Evolutionary conservation across 2,329 filamentous ascomycete species (phyloP).

Genomic region (Leptographium flavum): DNA sequence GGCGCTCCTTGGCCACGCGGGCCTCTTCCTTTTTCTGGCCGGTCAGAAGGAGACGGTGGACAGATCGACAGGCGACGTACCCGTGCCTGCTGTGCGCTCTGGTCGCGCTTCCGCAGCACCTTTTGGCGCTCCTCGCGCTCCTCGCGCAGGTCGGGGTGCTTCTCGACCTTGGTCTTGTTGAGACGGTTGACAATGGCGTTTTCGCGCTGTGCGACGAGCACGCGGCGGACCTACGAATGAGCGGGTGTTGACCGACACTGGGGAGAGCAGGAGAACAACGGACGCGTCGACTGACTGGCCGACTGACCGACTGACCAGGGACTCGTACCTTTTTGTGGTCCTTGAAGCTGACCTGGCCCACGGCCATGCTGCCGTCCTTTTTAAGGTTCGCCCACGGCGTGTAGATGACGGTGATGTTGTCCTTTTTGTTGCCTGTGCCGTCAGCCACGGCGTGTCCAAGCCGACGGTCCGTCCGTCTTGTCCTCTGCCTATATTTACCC

Average conservation of each 20-base stretch:
- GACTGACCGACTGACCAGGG: background rate
- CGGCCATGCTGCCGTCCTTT: slow-evolving; percentile 92
- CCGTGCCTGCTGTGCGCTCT: slow-evolving; percentile 44
- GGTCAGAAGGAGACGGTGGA: background rate
- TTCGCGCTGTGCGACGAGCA: slow-evolving; percentile 67
- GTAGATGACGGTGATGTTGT: slow-evolving; percentile 93
- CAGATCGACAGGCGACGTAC: slow-evolving; percentile 32
- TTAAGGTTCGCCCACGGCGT: slow-evolving; percentile 91
- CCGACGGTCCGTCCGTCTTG: background rate
- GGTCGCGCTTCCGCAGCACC: slow-evolving; percentile 58
- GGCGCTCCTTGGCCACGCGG: slow-evolving; percentile 59
- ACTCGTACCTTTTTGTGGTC: slow-evolving; percentile 57
- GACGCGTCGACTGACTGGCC: too few relatives aligned
- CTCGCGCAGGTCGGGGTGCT: slow-evolving; percentile 66
- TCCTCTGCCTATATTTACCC: slow-evolving; percentile 40
- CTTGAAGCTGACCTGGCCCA: slow-evolving; percentile 89
- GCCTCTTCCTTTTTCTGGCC: slow-evolving; percentile 63
- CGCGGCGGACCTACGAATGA: slow-evolving; percentile 50
- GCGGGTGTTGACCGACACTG: too few relatives aligned
- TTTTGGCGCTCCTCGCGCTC: slow-evolving; percentile 68
- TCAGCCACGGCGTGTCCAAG: background rate
- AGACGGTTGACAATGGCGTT: slow-evolving; percentile 93
- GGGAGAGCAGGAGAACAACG: too few relatives aligned
- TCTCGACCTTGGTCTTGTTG: slow-evolving; percentile 90
- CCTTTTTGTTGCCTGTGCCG: slow-evolving; percentile 79